phyloP scores from a whole-genome alignment of 2,329 filamentous ascomycete genomes.

The Cercospora sp. region DNA sequence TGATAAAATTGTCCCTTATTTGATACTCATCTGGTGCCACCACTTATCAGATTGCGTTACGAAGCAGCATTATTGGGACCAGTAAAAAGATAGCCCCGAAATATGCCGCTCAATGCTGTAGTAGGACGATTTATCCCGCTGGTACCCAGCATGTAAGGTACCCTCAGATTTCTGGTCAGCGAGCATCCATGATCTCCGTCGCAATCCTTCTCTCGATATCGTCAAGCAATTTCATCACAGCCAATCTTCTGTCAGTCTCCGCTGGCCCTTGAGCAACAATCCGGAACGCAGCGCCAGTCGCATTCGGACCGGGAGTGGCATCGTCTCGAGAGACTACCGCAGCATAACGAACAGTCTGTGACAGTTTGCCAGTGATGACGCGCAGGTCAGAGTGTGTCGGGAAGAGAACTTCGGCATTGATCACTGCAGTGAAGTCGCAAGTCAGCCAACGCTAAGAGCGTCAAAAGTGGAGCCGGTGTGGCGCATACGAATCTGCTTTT shows the following conservation, averaged over 20 bases:
- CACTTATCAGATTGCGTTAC: no score
- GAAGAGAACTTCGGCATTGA: conserved; percentile 30
- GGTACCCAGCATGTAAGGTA: no score
- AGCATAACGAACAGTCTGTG: conserved; percentile 20
- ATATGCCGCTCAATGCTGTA: no score
- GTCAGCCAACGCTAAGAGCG: conserved; percentile 11
- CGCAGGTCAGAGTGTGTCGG: conserved; percentile 25
- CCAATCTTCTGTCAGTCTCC: conserved; percentile 21
- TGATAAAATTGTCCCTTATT: no score
- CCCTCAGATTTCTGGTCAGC: background rate
- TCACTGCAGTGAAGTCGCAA: conserved; percentile 16
- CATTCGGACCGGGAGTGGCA: conserved; percentile 18
- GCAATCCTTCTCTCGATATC: conserved; percentile 29
- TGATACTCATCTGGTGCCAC: no score
- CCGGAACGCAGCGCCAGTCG: conserved; percentile 23
- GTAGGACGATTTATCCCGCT: no score
- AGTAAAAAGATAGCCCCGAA: no score
- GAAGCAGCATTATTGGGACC: no score
- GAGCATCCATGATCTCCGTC: conserved; percentile 24
- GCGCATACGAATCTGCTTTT: conserved; percentile 23
- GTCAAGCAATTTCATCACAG: conserved; percentile 29
- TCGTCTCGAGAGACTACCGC: conserved; percentile 24
- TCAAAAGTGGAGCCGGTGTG: conserved; percentile 9
- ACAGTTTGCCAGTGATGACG: conserved; percentile 25
- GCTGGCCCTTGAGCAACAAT: conserved; percentile 25